These are phyloP conservation scores for Babesia divergens DNA, from an alignment of 169 alveolate species.

Conservation along the genomic window DNA sequence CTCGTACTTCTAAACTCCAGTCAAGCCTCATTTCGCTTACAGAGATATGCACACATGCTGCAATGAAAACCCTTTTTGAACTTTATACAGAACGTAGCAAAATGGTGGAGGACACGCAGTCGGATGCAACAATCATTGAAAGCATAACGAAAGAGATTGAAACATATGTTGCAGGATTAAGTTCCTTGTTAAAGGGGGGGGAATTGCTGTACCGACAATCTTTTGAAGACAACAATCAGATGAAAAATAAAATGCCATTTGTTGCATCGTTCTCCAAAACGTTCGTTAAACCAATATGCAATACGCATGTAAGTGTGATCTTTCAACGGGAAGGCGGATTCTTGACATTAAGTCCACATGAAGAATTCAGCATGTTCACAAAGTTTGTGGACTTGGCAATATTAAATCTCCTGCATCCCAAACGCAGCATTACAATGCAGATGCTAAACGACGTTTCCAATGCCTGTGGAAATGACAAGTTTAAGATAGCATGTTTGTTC, in stretches of 20 bases:
- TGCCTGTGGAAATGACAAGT: conserved; percentile 16
- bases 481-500: conserved; percentile 41
- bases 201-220: conserved; percentile 5
- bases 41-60: conserved; percentile 15
- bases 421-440: conserved; percentile 36
- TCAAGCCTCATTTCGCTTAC: conserved; percentile 1
- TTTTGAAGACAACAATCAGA: not conserved
- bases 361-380: conserved; percentile 21
- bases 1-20: not conserved
- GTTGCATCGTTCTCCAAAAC: not conserved
- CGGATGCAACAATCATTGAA: not conserved
- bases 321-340: not conserved
- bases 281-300: conserved; percentile 2
- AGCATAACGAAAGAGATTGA: conserved; percentile 7
- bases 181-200: conserved; percentile 43
- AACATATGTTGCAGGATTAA: conserved; percentile 34
- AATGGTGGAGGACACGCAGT: not conserved
- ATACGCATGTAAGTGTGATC: not conserved
- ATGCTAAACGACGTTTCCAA: conserved; percentile 42
- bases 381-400: conserved; percentile 37
- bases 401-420: conserved; percentile 2
- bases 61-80: conserved; percentile 14
- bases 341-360: not conserved
- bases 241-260: not conserved
- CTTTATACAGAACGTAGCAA: conserved; percentile 26